Evolutionary conservation across 768 basidiomycete genomes (phyloP), one percentile per base, ranked within the genome.

Genomic region (Psilocybe subaeruginosa): DNA sequence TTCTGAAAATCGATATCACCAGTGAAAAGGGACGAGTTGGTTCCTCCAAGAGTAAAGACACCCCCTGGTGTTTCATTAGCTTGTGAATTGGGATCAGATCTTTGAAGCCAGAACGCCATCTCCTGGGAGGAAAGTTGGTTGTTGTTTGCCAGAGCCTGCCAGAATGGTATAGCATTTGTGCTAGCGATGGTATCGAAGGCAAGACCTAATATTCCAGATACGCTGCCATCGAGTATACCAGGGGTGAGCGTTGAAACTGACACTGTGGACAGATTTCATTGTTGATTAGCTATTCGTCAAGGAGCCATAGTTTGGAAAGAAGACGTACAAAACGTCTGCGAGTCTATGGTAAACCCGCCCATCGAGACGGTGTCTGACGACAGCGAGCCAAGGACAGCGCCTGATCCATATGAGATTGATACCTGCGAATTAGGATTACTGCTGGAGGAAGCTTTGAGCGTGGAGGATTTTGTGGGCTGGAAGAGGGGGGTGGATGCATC

Each of bases 171-270:
- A 0, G 85, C 70, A 1, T 71, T 61, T 16, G 90, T 88, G 12
- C 78, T 75, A 0, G 91, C 82, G 49, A 94, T 81, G n/a, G 80
- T 63, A n/a, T 76, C 45, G 66, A 90, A 94, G 0, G 87, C 92
- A 43, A 94, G 82, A 14, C 92, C 92, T 79, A 94, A 78, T 67
- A 94, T 87, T 19, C 92, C 92, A 0, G 89, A 86, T 0, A 87
- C 76, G 1, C 73, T 60, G 4, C 82, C 81, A 29, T 73, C 70
- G 23, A 91, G 74, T 1, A 92, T 73, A 3, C 71, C 71, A 0
- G 50, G 35, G 0, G 87, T 78, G 14, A 89, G 78, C 2, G 68
- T 48, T 33, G 82, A 72, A 16, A 87, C 93, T 17, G 85, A 73
- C 33, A 92, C 90, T 92, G 64, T 35, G 33, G 14, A 43, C 11